Evolutionary conservation across 2,329 filamentous ascomycete genomes (phyloP), one percentile per base, ranked within the genome.

Genomic region (Sporothrix mexicana): DNA sequence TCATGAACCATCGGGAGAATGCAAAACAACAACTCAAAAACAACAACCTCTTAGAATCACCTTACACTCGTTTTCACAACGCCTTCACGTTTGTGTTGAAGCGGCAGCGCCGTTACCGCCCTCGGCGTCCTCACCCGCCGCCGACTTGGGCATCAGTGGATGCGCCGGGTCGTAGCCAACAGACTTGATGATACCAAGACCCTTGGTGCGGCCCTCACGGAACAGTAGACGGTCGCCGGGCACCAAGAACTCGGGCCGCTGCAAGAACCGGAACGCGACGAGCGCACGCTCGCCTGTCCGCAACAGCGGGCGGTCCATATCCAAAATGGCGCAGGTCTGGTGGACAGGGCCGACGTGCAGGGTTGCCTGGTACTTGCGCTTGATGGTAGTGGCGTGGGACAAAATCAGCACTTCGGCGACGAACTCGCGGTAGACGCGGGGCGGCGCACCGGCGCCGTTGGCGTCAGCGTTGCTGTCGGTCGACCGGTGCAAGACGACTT

Each of bases 301-400:
- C 76, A 99, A 98, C 78, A 95, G 96, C 36, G 93, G 92, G n/a
- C 95, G 91, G 80, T 99, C 96, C 76, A 99, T 96, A 79, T 98
- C 96, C 78, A 99, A 97, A 79, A 99, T 98, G 12, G 94, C 91
- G 79, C 96, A 99, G 0, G 96, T 99, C 83, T 99, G 96, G 55
- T 92, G 94, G 59, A 99, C 93, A 0, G 96, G 93, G 0, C 96
- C 96, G 4, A 99, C 95, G 78, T 99, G 96, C 25, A 99, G 87
- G 95, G 98, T 99, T 0, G 96, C 96, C 84, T 99, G 96, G 77
- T 99, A 99, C 78, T 94, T 95, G 0, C 91, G 94, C 82, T 97
- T 96, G 81, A 99, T 99, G 59, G 96, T 99, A 0, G 96, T 99
- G 0, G 95, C 94, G 79, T 99, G 96, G 3, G 93, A 97, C 7